Percentiles rank a stretch among this genome's conserved stretches.
These are phyloP conservation scores for Ascoidea tarda DNA, from an alignment of 805 yeast genomes.

Conservation along the genomic window DNA sequence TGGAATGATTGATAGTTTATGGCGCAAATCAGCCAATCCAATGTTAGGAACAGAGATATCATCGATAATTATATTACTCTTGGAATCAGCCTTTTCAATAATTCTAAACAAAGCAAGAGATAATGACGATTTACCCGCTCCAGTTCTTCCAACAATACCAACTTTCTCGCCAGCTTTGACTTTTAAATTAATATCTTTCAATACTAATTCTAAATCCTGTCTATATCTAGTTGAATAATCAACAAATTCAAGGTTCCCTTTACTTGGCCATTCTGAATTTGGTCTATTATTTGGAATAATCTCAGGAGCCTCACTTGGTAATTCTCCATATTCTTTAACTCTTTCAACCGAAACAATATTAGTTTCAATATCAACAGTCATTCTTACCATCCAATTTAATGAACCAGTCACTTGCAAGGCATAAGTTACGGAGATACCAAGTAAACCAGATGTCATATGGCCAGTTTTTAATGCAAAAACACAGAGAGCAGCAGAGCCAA, in stretches of 20 bases:
- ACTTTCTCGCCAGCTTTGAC: constrained; percentile 70
- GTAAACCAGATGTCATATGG: constrained; percentile 70
- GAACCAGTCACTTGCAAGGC: constrained; percentile 89
- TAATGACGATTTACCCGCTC: constrained; percentile 88
- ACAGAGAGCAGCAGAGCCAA: constrained; percentile 74
- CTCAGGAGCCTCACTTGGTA: constrained; percentile 76
- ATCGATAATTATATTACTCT: constrained; percentile 64
- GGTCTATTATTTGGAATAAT: constrained; percentile 56
- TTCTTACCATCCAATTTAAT: constrained; percentile 93
- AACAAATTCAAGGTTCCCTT: constrained; percentile 53
- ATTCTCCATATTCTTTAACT: constrained; percentile 71
- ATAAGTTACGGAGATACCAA: constrained; percentile 88
- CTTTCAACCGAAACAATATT: constrained; percentile 96
- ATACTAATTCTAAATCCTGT: constrained; percentile 63
- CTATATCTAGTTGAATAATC: constrained; percentile 79
- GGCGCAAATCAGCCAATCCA: constrained; percentile 70
- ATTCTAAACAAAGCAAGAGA: constrained; percentile 76
- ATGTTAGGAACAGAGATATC: constrained; percentile 47
- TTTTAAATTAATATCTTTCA: constrained; percentile 49
- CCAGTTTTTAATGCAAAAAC: constrained; percentile 60
- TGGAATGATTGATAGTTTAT: constrained; percentile 72
- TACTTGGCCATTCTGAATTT: constrained; percentile 53
- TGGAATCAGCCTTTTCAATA: constrained; percentile 46
- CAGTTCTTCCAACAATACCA: constrained; percentile 95
- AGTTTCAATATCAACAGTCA: constrained; percentile 97